Base-by-base conservation (phyloP, 192 early-diverging fungal genomes). In the Bifiguratus adelaidae region DNA sequence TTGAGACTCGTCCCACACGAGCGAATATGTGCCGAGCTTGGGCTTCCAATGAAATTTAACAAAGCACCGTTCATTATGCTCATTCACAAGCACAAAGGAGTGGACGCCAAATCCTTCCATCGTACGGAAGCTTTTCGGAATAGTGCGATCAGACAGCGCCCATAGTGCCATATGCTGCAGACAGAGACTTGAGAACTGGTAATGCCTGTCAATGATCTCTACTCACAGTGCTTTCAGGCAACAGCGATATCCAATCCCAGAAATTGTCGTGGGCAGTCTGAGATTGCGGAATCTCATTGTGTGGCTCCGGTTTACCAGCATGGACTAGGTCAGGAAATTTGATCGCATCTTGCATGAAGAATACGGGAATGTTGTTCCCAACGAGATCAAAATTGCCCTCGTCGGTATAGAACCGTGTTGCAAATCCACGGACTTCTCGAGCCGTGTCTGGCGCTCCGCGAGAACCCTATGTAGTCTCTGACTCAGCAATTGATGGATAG, bases 1-100 rank as follows among this genome's bases (percentile, higher is more conserved):
- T 9, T 46, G 37, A 7, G 57, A 45, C 35, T 67, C 61, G 23
- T 67, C 63, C 51, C 52, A 56, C 8, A 29, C 36, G 7, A 59
- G 25, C 27, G 16, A 32, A 22, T 63, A 37, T 8, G 35, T 32
- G 27, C 68, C 68, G 8, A 27, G 34, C 24, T 38, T 27, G 2
- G 68, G 50, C n/a, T 52, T 66, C 48, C 47, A 69, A 46, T 70
- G 68, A 51, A 64, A 70, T 43, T 70, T 70, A 38, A 70, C 65
- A 37, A 63, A 70, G 5, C 15, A 24, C 20, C 18, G 6, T 8
- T 61, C 51, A 16, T 55, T 59, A 21, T 47, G n/a, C 2, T 22
- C 55, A 53, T 70, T 69, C 45, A 70, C 30, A 19, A 68, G 40
- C 11, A 37, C 40, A 48, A 54, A 60, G 19, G 63, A 61, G 45